Base-by-base conservation (phyloP, 2,329 filamentous ascomycete genomes). In the Hymenotorrendiella dingleyae region DNA sequence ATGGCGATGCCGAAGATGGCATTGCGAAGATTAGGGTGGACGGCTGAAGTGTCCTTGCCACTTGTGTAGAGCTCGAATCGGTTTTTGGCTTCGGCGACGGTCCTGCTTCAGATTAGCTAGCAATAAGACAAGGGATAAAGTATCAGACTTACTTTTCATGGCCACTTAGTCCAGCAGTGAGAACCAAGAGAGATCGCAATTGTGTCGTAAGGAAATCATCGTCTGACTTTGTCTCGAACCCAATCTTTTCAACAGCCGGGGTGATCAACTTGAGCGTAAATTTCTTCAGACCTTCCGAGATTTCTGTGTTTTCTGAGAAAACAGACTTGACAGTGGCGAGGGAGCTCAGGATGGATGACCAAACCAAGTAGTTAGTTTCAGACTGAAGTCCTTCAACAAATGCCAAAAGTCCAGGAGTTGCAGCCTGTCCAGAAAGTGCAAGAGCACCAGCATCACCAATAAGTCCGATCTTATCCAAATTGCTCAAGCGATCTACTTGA, bases 381-480 rank as follows among this genome's bases (percentile, higher is more conserved):
- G 76, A 70, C 47, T 80, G 74, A 64, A 97, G 90, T n/a, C 85
- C 84, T 62, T 94, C 79, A 9, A 95, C 68, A 56, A 98, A 85
- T 10, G 85, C 81, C 22, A 98, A 70, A 10, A 98, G 73, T 7
- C 86, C 85, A 19, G 88, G 72, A 0, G 90, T 95, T 4, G 80
- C 86, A 37, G 84, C 83, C 60, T 93, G 80, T 17, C 93, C 93
- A 45, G 93, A 86, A 47, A 94, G 80, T 27, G 93, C 89, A 52
- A 97, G 76, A 38, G 93, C 89, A 35, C 86, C 85, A 16, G 91
- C 88, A 57, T 95, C 94, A 47, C 87, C 89, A 46, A 96, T 79
- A 40, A 96, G 78, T 29, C 57, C 87, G 56, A 97, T 95, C 70
- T 93, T 94, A 68, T 98, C 93, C 62, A 91, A 80, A 5, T 84